Conservation (phyloP, 495 filamentous ascomycete species). For the Penicillium parvum region DNA sequence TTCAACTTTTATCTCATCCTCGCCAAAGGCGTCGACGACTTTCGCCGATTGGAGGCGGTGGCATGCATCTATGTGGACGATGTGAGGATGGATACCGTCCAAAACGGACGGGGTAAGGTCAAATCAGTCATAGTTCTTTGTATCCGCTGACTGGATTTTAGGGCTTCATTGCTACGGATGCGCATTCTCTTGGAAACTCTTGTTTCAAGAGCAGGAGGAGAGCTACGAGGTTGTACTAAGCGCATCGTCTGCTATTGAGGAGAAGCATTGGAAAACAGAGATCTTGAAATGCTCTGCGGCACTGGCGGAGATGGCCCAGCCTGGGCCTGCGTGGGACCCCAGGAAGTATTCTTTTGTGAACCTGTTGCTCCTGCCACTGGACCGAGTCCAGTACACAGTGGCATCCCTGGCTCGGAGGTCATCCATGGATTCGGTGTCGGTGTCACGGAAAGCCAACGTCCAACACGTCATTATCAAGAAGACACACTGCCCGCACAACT, state of each 20-base stretch:
- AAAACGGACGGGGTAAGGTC: conserved; percentile 82
- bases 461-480: conserved; percentile 84
- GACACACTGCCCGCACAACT: conserved; percentile 66
- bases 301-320: conserved; percentile 20
- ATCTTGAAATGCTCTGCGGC: conserved; percentile 31
- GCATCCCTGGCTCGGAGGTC: conserved; percentile 69
- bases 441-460: conserved; percentile 53
- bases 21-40: conserved; percentile 57
- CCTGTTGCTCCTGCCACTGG: conserved; percentile 68
- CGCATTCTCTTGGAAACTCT: conserved; percentile 88
- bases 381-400: conserved; percentile 65
- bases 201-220: conserved; percentile 72
- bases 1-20: conserved; percentile 79
- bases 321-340: conserved; percentile 22
- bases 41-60: conserved; percentile 64
- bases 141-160: conserved; percentile 28
- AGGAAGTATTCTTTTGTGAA: conserved; percentile 49
- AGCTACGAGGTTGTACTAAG: conserved; percentile 84
- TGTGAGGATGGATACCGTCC: conserved; percentile 66
- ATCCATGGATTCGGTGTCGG: conserved; percentile 74
- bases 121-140: neutral
- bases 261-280: conserved; percentile 64
- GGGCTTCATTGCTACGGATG: conserved; percentile 83
- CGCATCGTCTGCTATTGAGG: conserved; percentile 79
- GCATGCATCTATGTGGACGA: conserved; percentile 69